phyloP scores from a whole-genome alignment of 495 filamentous ascomycete species.

The Neurospora sp. region DNA sequence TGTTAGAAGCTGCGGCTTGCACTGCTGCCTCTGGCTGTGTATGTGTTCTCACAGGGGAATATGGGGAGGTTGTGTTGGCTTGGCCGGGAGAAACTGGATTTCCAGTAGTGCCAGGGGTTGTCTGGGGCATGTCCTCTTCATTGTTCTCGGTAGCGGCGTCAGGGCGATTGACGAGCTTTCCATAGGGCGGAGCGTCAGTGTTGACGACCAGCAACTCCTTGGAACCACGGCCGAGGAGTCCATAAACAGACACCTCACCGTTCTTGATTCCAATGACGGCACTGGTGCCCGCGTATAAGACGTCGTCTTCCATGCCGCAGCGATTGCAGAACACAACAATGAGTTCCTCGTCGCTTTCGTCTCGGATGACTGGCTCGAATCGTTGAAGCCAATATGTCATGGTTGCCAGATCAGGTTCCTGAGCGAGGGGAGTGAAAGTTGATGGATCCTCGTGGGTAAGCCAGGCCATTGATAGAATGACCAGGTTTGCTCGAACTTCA shows the following conservation, averaged over 20 bases:
- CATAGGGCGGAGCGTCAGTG: slow-evolving; percentile 29
- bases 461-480: slow-evolving; percentile 87
- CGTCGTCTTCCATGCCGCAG: slow-evolving; percentile 58
- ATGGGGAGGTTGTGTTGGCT: not conserved
- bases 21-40: not conserved
- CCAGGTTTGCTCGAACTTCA: slow-evolving; percentile 52
- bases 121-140: not conserved
- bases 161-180: slow-evolving; percentile 15
- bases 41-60: not conserved
- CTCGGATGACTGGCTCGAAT: slow-evolving; percentile 59
- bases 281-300: slow-evolving; percentile 80
- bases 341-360: slow-evolving; percentile 47
- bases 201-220: slow-evolving; percentile 60
- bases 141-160: not conserved
- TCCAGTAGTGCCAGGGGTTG: not conserved
- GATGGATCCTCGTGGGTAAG: slow-evolving; percentile 48
- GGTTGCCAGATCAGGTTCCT: slow-evolving; percentile 67
- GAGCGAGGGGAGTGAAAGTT: slow-evolving; percentile 29
- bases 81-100: not conserved
- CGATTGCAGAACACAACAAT: slow-evolving; percentile 82
- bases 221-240: slow-evolving; percentile 52
- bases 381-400: slow-evolving; percentile 80
- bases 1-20: not conserved
- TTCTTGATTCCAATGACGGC: slow-evolving; percentile 65
- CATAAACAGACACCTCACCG: slow-evolving; percentile 57